These are phyloP conservation scores for Austroboletus festivus DNA, from an alignment of 768 basidiomycete species.

Conservation along the genomic window DNA sequence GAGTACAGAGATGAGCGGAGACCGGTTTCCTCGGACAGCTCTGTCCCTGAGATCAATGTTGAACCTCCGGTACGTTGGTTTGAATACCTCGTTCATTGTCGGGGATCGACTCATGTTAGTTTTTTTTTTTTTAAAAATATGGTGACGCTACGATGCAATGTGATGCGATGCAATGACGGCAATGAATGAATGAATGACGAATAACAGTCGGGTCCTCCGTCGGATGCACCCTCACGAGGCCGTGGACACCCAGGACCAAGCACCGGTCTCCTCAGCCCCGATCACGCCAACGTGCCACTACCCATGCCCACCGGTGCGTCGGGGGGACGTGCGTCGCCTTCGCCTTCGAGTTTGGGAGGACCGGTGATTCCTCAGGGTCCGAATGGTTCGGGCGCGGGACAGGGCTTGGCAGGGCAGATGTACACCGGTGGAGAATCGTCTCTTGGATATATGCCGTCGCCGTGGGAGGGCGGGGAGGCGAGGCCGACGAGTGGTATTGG, in stretches of 20 bases:
- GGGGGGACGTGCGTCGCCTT: conserved; percentile 12
- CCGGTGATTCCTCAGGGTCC: conserved; percentile 16
- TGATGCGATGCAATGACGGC: no score
- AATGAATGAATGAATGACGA: no score
- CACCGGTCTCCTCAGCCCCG: conserved; percentile 28
- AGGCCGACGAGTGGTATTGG: background rate
- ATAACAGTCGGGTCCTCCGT: conserved; percentile 31
- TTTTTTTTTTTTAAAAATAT: no score
- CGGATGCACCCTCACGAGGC: conserved; percentile 32
- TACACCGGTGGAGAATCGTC: conserved; percentile 16
- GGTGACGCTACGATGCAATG: no score
- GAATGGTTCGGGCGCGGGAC: conserved; percentile 1
- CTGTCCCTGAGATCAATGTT: conserved; percentile 32
- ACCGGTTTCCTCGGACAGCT: conserved; percentile 31
- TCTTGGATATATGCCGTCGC: conserved; percentile 8
- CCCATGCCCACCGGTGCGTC: conserved; percentile 21
- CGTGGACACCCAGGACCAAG: conserved; percentile 3
- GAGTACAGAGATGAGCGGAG: conserved; percentile 21
- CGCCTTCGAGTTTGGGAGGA: no score
- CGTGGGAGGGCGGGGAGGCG: background rate
- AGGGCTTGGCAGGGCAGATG: conserved; percentile 12
- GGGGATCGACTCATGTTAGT: conserved; percentile 12
- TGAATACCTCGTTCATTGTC: conserved; percentile 10
- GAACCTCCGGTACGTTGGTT: conserved; percentile 30
- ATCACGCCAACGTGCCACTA: conserved; percentile 29